These are phyloP conservation scores for Hypoxylon fragiforme DNA, from an alignment of 495 filamentous ascomycete genomes.

Conservation along the genomic window DNA sequence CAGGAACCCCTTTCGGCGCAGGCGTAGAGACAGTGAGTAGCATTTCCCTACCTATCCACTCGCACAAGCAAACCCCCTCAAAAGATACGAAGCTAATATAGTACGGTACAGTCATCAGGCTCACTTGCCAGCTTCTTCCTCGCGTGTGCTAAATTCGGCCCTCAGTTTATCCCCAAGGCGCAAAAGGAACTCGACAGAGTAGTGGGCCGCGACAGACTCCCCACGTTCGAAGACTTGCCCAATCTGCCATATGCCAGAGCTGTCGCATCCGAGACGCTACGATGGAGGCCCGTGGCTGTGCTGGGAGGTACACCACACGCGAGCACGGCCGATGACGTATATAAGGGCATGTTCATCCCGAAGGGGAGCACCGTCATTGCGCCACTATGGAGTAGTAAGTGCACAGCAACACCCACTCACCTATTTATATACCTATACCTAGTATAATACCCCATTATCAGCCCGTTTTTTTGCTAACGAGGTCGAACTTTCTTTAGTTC, in stretches of 20 bases:
- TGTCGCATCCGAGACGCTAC: conserved; percentile 54
- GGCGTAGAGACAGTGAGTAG: conserved; percentile 66
- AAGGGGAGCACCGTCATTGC: conserved; percentile 58
- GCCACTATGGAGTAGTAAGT: conserved; percentile 51
- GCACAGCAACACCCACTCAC: too few relatives aligned
- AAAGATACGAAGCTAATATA: conserved; percentile 47
- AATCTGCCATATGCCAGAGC: conserved; percentile 51
- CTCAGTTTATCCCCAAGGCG: conserved; percentile 48
- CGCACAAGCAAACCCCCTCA: conserved; percentile 19
- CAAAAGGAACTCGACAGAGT: conserved; percentile 61
- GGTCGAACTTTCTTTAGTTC: conserved; percentile 44
- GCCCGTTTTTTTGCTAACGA: conserved; percentile 4
- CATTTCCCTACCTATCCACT: too few relatives aligned
- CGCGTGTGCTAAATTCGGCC: conserved; percentile 56
- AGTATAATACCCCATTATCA: too few relatives aligned
- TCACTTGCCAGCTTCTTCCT: conserved; percentile 59
- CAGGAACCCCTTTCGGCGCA: conserved; percentile 63
- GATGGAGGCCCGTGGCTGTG: conserved; percentile 56
- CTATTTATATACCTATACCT: too few relatives aligned
- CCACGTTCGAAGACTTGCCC: conserved; percentile 51
- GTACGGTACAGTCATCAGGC: conserved; percentile 41
- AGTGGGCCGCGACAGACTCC: conserved; percentile 53
- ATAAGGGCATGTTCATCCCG: conserved; percentile 56
- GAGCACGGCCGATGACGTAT: conserved; percentile 58
- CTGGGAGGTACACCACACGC: conserved; percentile 62